Base-by-base conservation (phyloP, 2,329 filamentous ascomycete genomes). In the Colletotrichum falcatum region DNA sequence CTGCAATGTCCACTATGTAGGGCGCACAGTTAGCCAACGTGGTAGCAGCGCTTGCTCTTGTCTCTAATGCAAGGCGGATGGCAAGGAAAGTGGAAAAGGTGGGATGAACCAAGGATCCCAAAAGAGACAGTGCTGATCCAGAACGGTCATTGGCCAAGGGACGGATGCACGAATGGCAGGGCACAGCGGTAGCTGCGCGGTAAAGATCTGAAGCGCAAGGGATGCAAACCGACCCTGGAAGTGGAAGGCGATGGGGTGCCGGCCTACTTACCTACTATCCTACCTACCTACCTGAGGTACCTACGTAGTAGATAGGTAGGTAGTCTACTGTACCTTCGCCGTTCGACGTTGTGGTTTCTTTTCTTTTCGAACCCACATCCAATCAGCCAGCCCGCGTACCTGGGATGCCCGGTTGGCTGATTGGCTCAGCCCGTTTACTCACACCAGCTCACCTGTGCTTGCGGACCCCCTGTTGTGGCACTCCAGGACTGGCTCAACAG, bases 181-280 rank as follows among this genome's bases (percentile, higher is more conserved):
- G 61, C 69, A 70, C 60, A 70, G 65, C 66, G 61, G 60, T 55
- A 71, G 60, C 51, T 64, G 55, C 69, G 69, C 65, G 69, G 53
- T 42, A 71, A 70, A 70, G 61, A 69, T 71, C 39, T 71, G 69
- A 71, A 70, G 66, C 69, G 61, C 65, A 67, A 67, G 68, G 64
- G 64, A 53, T 53, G 58, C 64, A 71, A 67, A 68, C 44, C 26
- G 64, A 68, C 23, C 65, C 58, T 63, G 30, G 16, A 39, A 60
- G 35, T 23, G 49, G 51, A n/a, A 33, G 23, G 49, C 11, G 28
- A 44, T n/a, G 39, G 14, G n/a, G 11, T 54, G 18, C 18, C 51
- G 28, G n/a, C 51, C 11, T n/a, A n/a, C n/a, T n/a, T n/a, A n/a
- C n/a, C n/a, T n/a, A n/a, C n/a, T n/a, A n/a, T n/a, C n/a, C n/a